Evolutionary conservation across 371 early-diverging fungal genomes (phyloP).

Genomic region (Saksenaea oblongispora): DNA sequence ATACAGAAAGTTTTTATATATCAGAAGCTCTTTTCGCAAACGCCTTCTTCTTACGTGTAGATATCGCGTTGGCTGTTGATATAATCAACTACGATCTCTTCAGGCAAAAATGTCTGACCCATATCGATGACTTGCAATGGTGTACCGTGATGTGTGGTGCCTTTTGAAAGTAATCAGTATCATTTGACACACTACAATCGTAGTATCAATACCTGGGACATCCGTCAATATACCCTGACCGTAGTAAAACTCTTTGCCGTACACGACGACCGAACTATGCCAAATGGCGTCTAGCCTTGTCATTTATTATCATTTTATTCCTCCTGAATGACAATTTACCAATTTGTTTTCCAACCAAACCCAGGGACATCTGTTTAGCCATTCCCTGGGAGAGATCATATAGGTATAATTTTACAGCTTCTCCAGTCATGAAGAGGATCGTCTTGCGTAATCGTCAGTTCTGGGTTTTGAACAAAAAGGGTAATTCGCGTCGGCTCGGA

Average conservation of each 20-base stretch:
- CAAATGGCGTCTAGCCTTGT: slow-evolving; percentile 68
- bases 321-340: slow-evolving; percentile 29
- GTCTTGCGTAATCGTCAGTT: no score
- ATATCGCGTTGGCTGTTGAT: slow-evolving; percentile 64
- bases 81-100: slow-evolving; percentile 78
- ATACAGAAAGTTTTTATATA: not conserved
- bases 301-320: not conserved
- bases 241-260: slow-evolving; percentile 85
- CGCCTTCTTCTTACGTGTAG: slow-evolving; percentile 54
- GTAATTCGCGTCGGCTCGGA: no score
- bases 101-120: slow-evolving; percentile 82
- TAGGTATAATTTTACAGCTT: slow-evolving; percentile 66
- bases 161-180: slow-evolving; percentile 16
- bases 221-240: slow-evolving; percentile 73
- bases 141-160: slow-evolving; percentile 70
- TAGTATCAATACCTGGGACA: slow-evolving; percentile 40
- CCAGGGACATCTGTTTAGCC: slow-evolving; percentile 64
- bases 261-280: slow-evolving; percentile 93
- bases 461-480: no score
- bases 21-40: not conserved
- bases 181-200: slow-evolving; percentile 3
- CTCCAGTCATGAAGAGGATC: slow-evolving; percentile 17
- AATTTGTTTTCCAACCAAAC: slow-evolving; percentile 69
- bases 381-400: slow-evolving; percentile 83
- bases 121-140: slow-evolving; percentile 76